Conservation (phyloP, 768 basidiomycete species). For the Hygrophoropsis aurantiaca region DNA sequence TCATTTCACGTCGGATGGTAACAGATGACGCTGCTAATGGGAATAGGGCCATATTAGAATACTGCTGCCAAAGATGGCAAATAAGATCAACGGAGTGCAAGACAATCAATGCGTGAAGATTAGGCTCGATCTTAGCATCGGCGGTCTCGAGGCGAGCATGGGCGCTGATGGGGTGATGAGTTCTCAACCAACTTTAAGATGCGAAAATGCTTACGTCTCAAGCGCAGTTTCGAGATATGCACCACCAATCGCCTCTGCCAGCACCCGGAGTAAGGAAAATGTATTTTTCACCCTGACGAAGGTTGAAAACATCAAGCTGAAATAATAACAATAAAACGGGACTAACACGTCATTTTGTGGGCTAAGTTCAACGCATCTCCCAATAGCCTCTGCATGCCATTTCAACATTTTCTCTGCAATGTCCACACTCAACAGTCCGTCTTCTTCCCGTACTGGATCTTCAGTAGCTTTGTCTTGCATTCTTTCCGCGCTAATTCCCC, state of each 20-base stretch:
- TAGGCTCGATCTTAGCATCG: constrained; percentile 82
- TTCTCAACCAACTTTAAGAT: background rate
- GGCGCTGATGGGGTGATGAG: constrained; percentile 44
- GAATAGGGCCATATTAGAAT: constrained; percentile 85
- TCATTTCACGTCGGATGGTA: constrained; percentile 89
- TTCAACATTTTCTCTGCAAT: constrained; percentile 88
- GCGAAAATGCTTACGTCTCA: constrained; percentile 69
- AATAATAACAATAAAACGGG: background rate
- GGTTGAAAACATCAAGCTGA: constrained; percentile 8
- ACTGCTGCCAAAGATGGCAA: constrained; percentile 96
- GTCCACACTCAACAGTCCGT: constrained; percentile 75
- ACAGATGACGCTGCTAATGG: constrained; percentile 86
- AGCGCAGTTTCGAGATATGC: constrained; percentile 90
- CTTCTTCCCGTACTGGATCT: constrained; percentile 75
- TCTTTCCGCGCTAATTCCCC: constrained; percentile 65
- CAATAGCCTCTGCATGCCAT: constrained; percentile 98
- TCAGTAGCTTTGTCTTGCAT: constrained; percentile 55
- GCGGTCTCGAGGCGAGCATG: constrained; percentile 66
- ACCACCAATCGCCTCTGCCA: constrained; percentile 82
- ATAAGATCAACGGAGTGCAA: constrained; percentile 80
- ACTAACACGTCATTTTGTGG: constrained; percentile 79
- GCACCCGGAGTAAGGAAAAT: constrained; percentile 74
- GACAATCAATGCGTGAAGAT: constrained; percentile 61
- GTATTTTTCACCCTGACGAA: constrained; percentile 81
- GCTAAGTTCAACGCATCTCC: constrained; percentile 90